Evolutionary conservation across 768 basidiomycete species (phyloP).

Genomic region (Pulveroboletus frians): DNA sequence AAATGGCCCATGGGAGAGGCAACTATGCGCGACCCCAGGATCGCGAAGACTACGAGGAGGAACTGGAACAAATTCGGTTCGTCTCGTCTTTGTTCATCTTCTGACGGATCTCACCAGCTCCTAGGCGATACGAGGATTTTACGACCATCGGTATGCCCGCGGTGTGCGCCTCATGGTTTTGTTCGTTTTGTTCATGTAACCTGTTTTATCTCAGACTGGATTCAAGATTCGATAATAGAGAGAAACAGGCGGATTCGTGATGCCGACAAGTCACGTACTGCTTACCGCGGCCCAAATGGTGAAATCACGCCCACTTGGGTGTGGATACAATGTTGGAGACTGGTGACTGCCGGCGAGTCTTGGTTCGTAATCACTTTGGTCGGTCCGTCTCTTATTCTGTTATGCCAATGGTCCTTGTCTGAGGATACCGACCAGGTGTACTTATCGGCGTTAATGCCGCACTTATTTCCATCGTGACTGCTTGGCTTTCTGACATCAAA

Average conservation of each 20-base stretch:
- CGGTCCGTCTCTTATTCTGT: conserved; percentile 51
- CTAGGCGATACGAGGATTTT: conserved; percentile 91
- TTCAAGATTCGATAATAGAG: conserved; percentile 90
- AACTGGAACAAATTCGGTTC: conserved; percentile 63
- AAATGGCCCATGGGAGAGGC: conserved; percentile 21
- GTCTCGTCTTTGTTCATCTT: conserved; percentile 7
- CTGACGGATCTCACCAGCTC: conserved; percentile 12
- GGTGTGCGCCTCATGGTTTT: conserved; percentile 6
- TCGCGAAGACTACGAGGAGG: conserved; percentile 52
- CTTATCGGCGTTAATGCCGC: conserved; percentile 94
- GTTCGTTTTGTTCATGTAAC: conserved; percentile 13
- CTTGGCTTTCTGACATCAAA: conserved; percentile 97
- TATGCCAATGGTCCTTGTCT: neutral
- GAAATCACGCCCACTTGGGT: conserved; percentile 52
- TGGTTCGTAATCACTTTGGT: conserved; percentile 91
- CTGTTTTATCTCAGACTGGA: conserved; percentile 67
- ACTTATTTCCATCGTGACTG: conserved; percentile 88
- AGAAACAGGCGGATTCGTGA: conserved; percentile 70
- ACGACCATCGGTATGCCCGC: conserved; percentile 75
- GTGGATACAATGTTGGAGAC: conserved; percentile 54
- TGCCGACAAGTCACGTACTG: conserved; percentile 36
- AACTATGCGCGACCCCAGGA: conserved; percentile 23
- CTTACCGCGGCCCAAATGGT: conserved; percentile 46
- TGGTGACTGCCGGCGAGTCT: conserved; percentile 71
- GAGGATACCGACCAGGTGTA: conserved; percentile 49